These are phyloP conservation scores for Coniochaeta sp. DNA, from an alignment of 2,329 filamentous ascomycete species.

Conservation along the genomic window DNA sequence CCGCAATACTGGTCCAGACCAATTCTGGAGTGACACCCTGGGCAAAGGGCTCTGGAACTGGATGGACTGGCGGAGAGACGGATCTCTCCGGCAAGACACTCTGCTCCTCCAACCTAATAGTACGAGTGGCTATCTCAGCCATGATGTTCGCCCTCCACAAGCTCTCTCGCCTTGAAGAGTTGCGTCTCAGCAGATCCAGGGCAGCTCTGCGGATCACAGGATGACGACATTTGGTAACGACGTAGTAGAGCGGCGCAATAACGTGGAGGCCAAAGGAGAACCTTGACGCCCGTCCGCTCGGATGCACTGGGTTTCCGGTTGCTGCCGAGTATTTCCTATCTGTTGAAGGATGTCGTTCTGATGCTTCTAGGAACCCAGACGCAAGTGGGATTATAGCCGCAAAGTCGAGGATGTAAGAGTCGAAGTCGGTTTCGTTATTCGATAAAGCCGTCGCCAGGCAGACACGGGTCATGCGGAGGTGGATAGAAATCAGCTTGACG, in stretches of 20 bases:
- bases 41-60: background rate
- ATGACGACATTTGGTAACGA: slow-evolving; percentile 30
- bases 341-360: slow-evolving; percentile 2
- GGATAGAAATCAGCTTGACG: slow-evolving; percentile 23
- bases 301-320: slow-evolving; percentile 5
- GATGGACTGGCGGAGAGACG: background rate
- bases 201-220: slow-evolving; percentile 31
- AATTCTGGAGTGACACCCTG: background rate
- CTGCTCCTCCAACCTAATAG: slow-evolving; percentile 15
- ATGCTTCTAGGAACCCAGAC: slow-evolving; percentile 16
- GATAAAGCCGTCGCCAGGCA: slow-evolving; percentile 21
- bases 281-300: slow-evolving; percentile 10
- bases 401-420: slow-evolving; percentile 26
- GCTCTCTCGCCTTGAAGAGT: slow-evolving; percentile 26
- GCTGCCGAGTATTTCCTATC: slow-evolving; percentile 2
- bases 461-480: background rate
- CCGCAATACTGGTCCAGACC: background rate
- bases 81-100: background rate
- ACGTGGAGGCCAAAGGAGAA: slow-evolving; percentile 37
- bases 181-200: slow-evolving; percentile 23
- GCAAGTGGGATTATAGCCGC: slow-evolving; percentile 27
- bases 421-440: slow-evolving; percentile 24
- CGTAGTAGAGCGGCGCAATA: slow-evolving; percentile 33
- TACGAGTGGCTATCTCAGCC: slow-evolving; percentile 28
- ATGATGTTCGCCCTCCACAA: slow-evolving; percentile 28